A percentile compares a stretch with the other conserved stretches of the same genome.
Conservation (phyloP, 345 rosid genomes). For the Isatis tinctoria region DNA sequence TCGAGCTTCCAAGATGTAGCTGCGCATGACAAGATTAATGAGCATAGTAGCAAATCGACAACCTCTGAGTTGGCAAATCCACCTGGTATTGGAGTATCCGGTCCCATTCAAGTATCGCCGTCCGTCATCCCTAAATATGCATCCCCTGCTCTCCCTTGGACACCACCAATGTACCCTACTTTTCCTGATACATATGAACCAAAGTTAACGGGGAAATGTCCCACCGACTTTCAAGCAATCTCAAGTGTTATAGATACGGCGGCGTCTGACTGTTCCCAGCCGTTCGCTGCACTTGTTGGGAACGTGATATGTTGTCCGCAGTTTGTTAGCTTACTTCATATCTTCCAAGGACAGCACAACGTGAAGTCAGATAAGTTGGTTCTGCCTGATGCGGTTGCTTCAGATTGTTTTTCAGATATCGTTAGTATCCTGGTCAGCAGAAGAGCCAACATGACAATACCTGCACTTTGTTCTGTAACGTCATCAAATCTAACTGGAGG, state of each 20-base stretch:
- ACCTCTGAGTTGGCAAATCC: slow-evolving; percentile 61
- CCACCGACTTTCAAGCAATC: slow-evolving; percentile 71
- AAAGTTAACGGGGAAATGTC: slow-evolving; percentile 81
- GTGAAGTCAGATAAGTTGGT: slow-evolving; percentile 67
- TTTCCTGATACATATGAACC: slow-evolving; percentile 80
- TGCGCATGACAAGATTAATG: slow-evolving; percentile 36
- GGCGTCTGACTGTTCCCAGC: slow-evolving; percentile 78
- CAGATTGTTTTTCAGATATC: slow-evolving; percentile 97
- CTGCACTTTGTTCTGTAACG: slow-evolving; percentile 69
- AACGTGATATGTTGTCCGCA: slow-evolving; percentile 97
- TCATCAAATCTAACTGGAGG: slow-evolving; percentile 88
- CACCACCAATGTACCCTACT: slow-evolving; percentile 75
- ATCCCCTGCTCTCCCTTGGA: slow-evolving; percentile 47
- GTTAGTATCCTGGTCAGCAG: slow-evolving; percentile 70
- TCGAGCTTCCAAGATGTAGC: slow-evolving; percentile 63
- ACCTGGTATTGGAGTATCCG: slow-evolving; percentile 62
- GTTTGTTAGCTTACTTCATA: slow-evolving; percentile 72
- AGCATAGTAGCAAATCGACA: slow-evolving; percentile 47
- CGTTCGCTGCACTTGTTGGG: slow-evolving; percentile 80
- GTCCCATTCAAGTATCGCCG: slow-evolving; percentile 92
- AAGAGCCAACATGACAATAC: slow-evolving; percentile 75
- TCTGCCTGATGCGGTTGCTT: slow-evolving; percentile 58
- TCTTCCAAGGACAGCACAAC: slow-evolving; percentile 66
- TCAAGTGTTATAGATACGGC: slow-evolving; percentile 62
- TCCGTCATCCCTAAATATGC: slow-evolving; percentile 67